Evolutionary conservation across 495 filamentous ascomycete species (phyloP), one percentile per base, ranked within the genome.

Genomic region (Aspergillus campestris): DNA sequence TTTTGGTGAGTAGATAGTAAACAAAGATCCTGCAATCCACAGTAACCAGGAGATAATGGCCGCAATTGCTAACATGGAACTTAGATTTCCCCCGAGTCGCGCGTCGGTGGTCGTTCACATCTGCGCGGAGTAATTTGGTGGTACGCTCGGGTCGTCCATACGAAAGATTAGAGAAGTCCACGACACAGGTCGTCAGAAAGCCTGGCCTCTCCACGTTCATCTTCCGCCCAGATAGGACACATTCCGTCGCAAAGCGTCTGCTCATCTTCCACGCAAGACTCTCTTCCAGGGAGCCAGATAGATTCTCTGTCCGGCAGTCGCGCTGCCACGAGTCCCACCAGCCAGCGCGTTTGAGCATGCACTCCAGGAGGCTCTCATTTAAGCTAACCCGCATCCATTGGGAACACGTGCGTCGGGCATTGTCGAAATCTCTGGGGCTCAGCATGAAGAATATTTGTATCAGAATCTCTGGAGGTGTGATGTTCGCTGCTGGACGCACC

Each of bases 351-450:
- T 70, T 76, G 30, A 81, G 58, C 75, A 76, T 80, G 24, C 39
- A 51, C 6, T 67, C 59, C 15, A 87, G 63, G 7, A 87, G 51
- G 0, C 50, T 58, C 32, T 56, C 52, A 24, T 82, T 64, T n/a
- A 87, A 62, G 34, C 81, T 80, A 31, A 74, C 72, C 10, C 72
- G 66, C 70, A 83, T 79, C 84, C 83, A 89, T 38, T 66, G 66
- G 38, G 73, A 74, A 50, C 84, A 87, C 7, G 76, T 75, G 42
- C 78, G 74, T 38, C 84, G 71, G 9, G 83, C 81, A 49, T 78
- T 71, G 52, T 87, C 72, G 54, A 87, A 86, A 51, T 83, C 80
- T 5, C 65, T 45, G 0, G 84, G 81, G 8, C 62, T 58, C 6
- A 86, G 62, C 49, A 74, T 64, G 8, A 44, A 47, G 47, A 77